These are phyloP conservation scores for Lojkania enalia DNA, from an alignment of 2,329 filamentous ascomycete genomes.

Conservation along the genomic window DNA sequence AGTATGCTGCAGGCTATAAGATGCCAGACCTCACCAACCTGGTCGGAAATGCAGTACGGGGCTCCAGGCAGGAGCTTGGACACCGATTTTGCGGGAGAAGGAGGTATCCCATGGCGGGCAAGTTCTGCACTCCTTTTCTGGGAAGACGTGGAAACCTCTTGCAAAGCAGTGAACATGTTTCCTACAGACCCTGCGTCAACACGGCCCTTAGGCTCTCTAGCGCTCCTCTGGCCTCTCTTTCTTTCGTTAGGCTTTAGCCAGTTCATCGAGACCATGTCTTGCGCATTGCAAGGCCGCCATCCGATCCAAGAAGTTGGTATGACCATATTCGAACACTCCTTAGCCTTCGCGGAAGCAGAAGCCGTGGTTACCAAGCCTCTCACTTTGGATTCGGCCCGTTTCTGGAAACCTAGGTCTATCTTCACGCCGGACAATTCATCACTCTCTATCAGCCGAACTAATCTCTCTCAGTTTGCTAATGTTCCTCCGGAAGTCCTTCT, in stretches of 20 bases:
- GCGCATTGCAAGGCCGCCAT: conserved; percentile 80
- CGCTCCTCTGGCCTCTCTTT: conserved; percentile 75
- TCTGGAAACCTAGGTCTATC: conserved; percentile 44
- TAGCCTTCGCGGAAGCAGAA: conserved; percentile 95
- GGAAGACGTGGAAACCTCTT: conserved; percentile 74
- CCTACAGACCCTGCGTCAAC: conserved; percentile 55
- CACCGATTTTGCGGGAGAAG: conserved; percentile 59
- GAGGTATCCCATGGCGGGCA: conserved; percentile 70
- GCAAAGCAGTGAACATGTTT: conserved; percentile 72
- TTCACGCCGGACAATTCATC: conserved; percentile 52
- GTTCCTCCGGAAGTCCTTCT: conserved; percentile 87
- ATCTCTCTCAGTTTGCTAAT: conserved; percentile 80
- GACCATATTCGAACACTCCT: conserved; percentile 93
- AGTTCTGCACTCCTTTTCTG: conserved; percentile 74
- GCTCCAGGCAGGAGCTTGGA: conserved; percentile 46
- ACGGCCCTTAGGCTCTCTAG: conserved; percentile 75
- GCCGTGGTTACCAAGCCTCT: conserved; percentile 81
- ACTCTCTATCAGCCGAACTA: conserved; percentile 49
- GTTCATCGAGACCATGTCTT: conserved; percentile 85
- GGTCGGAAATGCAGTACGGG: conserved; percentile 52
- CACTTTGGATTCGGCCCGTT: conserved; percentile 66
- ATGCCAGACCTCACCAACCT: conserved; percentile 72
- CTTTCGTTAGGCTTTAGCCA: conserved; percentile 72
- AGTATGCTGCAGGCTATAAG: conserved; percentile 80
- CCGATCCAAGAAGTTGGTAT: conserved; percentile 87